These are phyloP conservation scores for Brassica incana DNA, from an alignment of 345 rosid genomes.

Conservation along the genomic window DNA sequence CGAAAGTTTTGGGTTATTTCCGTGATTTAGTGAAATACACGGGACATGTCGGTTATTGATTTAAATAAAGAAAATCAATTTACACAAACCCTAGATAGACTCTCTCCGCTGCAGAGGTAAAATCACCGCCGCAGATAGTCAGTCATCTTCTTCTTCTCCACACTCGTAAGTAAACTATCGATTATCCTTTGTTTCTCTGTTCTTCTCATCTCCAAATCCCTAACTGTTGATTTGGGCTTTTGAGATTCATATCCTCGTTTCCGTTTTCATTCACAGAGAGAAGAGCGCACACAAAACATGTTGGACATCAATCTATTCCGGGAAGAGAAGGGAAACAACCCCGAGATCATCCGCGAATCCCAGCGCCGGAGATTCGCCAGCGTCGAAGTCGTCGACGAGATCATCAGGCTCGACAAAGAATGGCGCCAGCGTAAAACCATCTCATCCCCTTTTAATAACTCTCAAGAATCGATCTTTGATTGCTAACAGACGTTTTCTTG, in stretches of 20 bases:
- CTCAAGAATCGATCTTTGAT: not conserved
- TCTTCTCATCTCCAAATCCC: not conserved
- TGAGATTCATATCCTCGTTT: not conserved
- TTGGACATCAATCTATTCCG: conserved; percentile 82
- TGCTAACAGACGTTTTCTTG: not conserved
- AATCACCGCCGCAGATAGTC: not conserved
- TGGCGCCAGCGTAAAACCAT: conserved; percentile 70
- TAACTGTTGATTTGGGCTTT: not conserved
- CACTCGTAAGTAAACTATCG: not conserved
- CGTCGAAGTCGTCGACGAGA: conserved; percentile 70
- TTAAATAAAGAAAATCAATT: not conserved
- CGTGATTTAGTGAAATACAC: not conserved
- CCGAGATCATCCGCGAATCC: conserved; percentile 73
- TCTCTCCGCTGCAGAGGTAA: not conserved
- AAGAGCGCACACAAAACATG: conserved; percentile 37
- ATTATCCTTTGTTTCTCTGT: not conserved
- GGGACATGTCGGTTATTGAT: not conserved
- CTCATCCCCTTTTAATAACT: not conserved
- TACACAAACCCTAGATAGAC: conserved; percentile 7
- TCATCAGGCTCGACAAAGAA: conserved; percentile 66
- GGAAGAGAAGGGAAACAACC: conserved; percentile 71
- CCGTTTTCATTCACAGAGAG: not conserved
- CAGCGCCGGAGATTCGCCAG: conserved; percentile 70
- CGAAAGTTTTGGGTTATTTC: not conserved
- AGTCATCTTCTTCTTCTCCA: not conserved